A percentile compares a stretch with the other conserved stretches of the same genome.
These are phyloP conservation scores for Miamiensis avidus DNA, from an alignment of 169 alveolate species.

Conservation along the genomic window DNA sequence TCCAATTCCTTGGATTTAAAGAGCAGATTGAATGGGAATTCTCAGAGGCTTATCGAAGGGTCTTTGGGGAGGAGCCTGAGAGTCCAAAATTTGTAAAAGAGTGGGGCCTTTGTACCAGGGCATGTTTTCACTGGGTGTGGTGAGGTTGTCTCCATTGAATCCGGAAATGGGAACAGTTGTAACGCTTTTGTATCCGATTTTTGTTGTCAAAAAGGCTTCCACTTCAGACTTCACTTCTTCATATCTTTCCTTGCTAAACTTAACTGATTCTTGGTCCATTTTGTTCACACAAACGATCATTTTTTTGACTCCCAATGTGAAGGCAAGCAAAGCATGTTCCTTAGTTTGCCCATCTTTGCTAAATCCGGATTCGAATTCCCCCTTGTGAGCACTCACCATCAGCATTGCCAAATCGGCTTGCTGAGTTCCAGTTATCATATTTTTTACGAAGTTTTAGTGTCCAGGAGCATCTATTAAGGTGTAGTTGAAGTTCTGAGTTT, in stretches of 20 bases:
- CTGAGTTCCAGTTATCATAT: constrained; percentile 72
- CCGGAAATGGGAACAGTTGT: constrained; percentile 50
- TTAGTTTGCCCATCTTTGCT: constrained; percentile 51
- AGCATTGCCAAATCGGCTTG: constrained; percentile 60
- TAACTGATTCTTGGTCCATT: constrained; percentile 46
- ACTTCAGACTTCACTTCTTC: constrained; percentile 46
- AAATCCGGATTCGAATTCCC: constrained; percentile 59
- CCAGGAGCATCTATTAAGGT: constrained; percentile 73
- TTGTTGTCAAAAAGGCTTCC: constrained; percentile 27
- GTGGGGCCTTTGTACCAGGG: constrained; percentile 58
- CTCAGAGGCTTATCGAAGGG: constrained; percentile 57
- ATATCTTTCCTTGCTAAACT: constrained; percentile 48
- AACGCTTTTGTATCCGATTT: constrained; percentile 40
- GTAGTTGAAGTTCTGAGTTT: constrained; percentile 51
- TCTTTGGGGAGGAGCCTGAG: constrained; percentile 50
- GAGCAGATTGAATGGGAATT: constrained; percentile 58
- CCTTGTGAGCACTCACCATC: constrained; percentile 49
- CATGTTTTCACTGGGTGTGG: constrained; percentile 33
- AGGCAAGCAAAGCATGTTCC: constrained; percentile 54
- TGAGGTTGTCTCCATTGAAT: constrained; percentile 42
- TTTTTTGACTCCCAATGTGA: constrained; percentile 56
- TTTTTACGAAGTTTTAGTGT: constrained; percentile 65
- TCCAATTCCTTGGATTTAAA: constrained; percentile 56
- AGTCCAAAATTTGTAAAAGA: constrained; percentile 48
- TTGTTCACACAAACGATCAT: constrained; percentile 48